These are phyloP conservation scores for Leccinum incarnatum DNA, from an alignment of 768 basidiomycete genomes.

Conservation along the genomic window DNA sequence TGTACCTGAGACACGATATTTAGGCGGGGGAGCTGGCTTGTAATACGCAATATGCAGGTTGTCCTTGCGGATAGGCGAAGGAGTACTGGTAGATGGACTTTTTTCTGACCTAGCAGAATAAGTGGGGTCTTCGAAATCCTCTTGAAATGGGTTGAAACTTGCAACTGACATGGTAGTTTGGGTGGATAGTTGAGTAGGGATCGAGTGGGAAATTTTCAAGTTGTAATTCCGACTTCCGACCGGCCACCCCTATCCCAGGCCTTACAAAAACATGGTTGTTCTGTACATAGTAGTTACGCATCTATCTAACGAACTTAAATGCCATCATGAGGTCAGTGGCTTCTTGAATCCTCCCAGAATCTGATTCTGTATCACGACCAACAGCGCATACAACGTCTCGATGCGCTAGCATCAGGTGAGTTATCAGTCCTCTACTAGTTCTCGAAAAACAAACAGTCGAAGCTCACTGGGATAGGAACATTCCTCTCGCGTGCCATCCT, in stretches of 20 bases:
- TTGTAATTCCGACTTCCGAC: neutral
- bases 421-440: neutral
- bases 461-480: slow-evolving; percentile 15
- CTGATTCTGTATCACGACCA: slow-evolving; percentile 63
- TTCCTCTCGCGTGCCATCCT: slow-evolving; percentile 15
- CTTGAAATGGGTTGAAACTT: too few relatives aligned
- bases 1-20: too few relatives aligned
- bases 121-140: too few relatives aligned
- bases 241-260: neutral
- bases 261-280: neutral
- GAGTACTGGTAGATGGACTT: too few relatives aligned
- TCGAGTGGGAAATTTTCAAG: neutral
- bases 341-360: slow-evolving; percentile 39
- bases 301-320: neutral
- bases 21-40: too few relatives aligned
- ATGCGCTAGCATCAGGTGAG: slow-evolving; percentile 41
- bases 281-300: neutral
- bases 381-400: slow-evolving; percentile 56
- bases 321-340: neutral
- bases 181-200: too few relatives aligned
- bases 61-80: too few relatives aligned
- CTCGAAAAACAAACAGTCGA: neutral
- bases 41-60: too few relatives aligned
- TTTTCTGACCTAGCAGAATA: too few relatives aligned
- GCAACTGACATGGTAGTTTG: too few relatives aligned